phyloP scores from a whole-genome alignment of 129 eudicot species.

The Flaveria robusta region DNA sequence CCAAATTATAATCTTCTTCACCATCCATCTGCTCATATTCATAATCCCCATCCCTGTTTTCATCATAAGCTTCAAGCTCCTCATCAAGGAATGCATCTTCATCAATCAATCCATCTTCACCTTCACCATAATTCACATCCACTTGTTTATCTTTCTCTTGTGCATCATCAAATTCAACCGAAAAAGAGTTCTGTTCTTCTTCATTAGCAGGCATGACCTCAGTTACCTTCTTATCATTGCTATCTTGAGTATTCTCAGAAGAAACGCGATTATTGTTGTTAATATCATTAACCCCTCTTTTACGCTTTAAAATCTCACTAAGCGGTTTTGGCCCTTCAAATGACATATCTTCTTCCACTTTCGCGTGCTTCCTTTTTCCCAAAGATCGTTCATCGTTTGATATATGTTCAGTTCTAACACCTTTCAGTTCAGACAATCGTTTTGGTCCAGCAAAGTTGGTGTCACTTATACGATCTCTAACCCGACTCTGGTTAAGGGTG shows the following conservation, averaged over 20 bases:
- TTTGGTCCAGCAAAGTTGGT: constrained; percentile 61
- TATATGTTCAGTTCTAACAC: constrained; percentile 31
- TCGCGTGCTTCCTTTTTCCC: constrained; percentile 65
- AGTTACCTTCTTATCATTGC: constrained; percentile 29
- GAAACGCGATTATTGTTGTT: not conserved
- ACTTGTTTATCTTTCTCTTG: constrained; percentile 23
- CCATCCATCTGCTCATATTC: constrained; percentile 74
- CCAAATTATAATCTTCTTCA: constrained; percentile 54
- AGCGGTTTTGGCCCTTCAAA: constrained; percentile 93
- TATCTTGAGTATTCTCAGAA: constrained; percentile 22
- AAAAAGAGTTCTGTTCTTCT: not conserved
- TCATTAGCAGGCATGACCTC: constrained; percentile 18
- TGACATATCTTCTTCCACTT: constrained; percentile 48
- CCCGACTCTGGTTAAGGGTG: constrained; percentile 49
- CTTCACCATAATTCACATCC: constrained; percentile 27
- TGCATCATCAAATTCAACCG: constrained; percentile 26
- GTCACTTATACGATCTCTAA: constrained; percentile 55
- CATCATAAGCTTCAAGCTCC: constrained; percentile 58
- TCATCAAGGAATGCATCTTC: constrained; percentile 52
- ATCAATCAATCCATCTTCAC: constrained; percentile 30
- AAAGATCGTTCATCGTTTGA: constrained; percentile 36
- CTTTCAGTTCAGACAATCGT: constrained; percentile 71
- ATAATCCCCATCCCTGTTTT: constrained; percentile 53
- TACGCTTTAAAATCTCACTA: constrained; percentile 83
- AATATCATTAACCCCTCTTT: constrained; percentile 45